These are phyloP conservation scores for Phialophora verrucosa DNA, from an alignment of 2,329 filamentous ascomycete genomes.

Conservation along the genomic window DNA sequence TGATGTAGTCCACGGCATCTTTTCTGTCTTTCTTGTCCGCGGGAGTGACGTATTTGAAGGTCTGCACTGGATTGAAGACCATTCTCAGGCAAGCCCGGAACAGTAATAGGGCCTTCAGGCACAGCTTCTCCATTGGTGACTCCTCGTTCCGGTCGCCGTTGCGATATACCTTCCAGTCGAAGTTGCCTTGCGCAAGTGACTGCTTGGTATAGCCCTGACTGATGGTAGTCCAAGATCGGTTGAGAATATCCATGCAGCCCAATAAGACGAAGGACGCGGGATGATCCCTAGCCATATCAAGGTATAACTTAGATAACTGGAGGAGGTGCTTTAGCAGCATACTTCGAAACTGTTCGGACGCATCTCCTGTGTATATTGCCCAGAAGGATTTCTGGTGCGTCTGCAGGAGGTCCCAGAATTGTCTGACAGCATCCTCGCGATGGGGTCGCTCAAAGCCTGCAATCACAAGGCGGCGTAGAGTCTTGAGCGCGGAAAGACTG, in stretches of 20 bases:
- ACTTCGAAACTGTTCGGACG: conserved; percentile 57
- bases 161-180: conserved; percentile 51
- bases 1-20: conserved; percentile 71
- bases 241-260: conserved; percentile 75
- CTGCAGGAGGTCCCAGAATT: conserved; percentile 81
- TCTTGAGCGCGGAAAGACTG: conserved; percentile 70
- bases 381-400: conserved; percentile 79
- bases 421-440: conserved; percentile 73
- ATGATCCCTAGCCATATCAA: conserved; percentile 80
- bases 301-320: conserved; percentile 89
- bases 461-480: conserved; percentile 77
- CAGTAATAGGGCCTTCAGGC: conserved; percentile 80
- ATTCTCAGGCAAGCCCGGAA: conserved; percentile 83
- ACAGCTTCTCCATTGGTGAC: conserved; percentile 75
- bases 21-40: conserved; percentile 78
- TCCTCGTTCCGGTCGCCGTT: conserved; percentile 54
- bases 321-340: conserved; percentile 83
- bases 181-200: conserved; percentile 23
- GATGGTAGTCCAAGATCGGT: conserved; percentile 84
- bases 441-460: conserved; percentile 84
- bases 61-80: conserved; percentile 78
- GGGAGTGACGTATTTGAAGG: conserved; percentile 79
- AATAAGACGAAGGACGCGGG: conserved; percentile 82
- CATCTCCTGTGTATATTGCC: conserved; percentile 63
- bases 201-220: conserved; percentile 46